These are phyloP conservation scores for Trichoderma semiorbis DNA, from an alignment of 2,329 filamentous ascomycete species.

Conservation along the genomic window DNA sequence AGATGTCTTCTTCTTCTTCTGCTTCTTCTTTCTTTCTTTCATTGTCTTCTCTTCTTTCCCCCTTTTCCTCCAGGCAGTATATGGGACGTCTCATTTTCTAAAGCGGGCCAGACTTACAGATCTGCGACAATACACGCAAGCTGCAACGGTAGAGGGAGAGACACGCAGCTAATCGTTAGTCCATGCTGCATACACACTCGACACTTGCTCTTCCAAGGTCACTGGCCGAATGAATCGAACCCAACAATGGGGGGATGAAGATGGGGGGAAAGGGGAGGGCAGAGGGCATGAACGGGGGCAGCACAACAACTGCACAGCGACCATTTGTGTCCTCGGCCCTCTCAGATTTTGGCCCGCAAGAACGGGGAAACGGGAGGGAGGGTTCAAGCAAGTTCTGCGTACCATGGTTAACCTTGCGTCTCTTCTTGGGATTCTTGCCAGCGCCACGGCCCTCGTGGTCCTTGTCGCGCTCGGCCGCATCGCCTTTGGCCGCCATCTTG, in stretches of 20 bases:
- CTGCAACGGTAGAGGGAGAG: conserved; percentile 39
- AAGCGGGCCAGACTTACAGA: conserved; percentile 64
- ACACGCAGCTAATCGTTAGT: conserved; percentile 33
- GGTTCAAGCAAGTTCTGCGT: conserved; percentile 38
- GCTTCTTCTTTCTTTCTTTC: not conserved
- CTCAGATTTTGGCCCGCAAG: not conserved
- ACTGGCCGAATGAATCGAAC: not conserved
- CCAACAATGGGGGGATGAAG: not conserved
- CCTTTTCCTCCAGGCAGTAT: not conserved
- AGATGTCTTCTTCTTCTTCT: not conserved
- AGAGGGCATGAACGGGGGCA: not conserved
- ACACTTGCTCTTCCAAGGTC: not conserved
- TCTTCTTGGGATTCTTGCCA: conserved; percentile 69
- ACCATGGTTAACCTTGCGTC: conserved; percentile 89
- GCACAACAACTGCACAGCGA: not conserved
- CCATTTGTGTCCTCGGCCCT: not conserved
- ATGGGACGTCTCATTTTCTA: not conserved
- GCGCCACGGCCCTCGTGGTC: conserved; percentile 24
- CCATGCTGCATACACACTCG: conserved; percentile 16
- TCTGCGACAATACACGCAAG: conserved; percentile 84
- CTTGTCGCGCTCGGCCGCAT: conserved; percentile 32
- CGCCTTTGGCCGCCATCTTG: conserved; percentile 28
- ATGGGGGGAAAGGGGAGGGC: not conserved
- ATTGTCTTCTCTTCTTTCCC: not conserved
- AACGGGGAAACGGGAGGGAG: not conserved